Base-by-base conservation (phyloP, 2,329 filamentous ascomycete genomes). In the Graphilbum ipis-grandicollis region DNA sequence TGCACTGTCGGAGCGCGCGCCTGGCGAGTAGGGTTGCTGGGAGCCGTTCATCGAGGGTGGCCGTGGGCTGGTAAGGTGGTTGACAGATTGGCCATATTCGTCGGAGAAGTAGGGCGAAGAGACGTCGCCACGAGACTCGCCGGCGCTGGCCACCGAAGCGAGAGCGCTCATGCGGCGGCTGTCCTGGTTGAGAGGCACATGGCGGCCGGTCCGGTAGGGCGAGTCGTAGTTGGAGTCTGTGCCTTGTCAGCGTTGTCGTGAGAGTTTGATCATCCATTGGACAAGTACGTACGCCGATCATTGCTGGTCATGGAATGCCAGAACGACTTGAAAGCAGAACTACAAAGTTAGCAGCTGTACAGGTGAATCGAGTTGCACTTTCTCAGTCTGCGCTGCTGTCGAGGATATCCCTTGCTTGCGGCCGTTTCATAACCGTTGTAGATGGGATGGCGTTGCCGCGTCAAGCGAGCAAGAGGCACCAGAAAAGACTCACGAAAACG, bases 141-240 rank as follows among this genome's bases (percentile, higher is more conserved):
- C 74, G 42, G 85, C 86, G 49, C 86, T 93, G 39, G 84, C 80
- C 51, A 94, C 75, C 36, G 85, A 86, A 31, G 84, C 88, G 52
- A 96, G 70, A 43, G 82, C 79, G 46, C 76, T 75, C 58, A 86
- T 76, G 47, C 84, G 74, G 26, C 26, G 79, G 58, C 41, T 43
- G 28, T 45, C 47, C 21, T 86, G 80, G 45, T 79, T 76, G 42
- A 96, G 72, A 43, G 86, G 85, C 42, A 93, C 81, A 59, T 94
- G 88, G 53, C 80, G 76, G 45, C 86, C 85, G 42, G 81, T 83
- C 53, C 86, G 78, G 60, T 93, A 92, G 35, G 90, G 86, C 41
- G 88, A 93, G 60, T 98, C 83, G 65, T 79, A 82, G 43, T 76
- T 79, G 45, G 90, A 93, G 63, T 98, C 90, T 93, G n/a, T n/a